Conservation (phyloP, 139 green algal genomes). For the Coelastrella sp. region DNA sequence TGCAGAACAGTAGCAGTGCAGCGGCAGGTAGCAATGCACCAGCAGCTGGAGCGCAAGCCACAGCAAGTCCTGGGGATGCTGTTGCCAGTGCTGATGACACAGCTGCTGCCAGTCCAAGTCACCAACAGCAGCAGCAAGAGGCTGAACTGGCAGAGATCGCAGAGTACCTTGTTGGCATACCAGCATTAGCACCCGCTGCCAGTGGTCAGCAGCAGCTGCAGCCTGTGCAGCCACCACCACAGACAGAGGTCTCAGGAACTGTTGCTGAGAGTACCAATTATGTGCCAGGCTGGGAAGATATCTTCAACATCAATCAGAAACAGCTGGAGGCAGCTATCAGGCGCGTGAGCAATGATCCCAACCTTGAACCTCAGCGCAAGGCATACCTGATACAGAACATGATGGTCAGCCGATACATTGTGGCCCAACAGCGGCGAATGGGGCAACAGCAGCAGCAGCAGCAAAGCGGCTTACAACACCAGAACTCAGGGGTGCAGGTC, state of each 20-base stretch:
- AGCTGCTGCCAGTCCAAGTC: background rate
- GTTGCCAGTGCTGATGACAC: constrained; percentile 4
- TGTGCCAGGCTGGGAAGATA: constrained; percentile 95
- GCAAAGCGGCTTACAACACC: background rate
- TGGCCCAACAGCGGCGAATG: constrained; percentile 72
- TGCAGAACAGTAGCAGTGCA: constrained; percentile 26
- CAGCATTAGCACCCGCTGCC: background rate
- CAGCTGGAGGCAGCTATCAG: constrained; percentile 96
- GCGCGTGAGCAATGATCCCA: constrained; percentile 85
- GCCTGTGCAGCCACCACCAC: constrained; percentile 12
- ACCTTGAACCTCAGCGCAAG: constrained; percentile 92
- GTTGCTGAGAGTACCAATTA: constrained; percentile 70
- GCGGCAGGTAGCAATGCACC: background rate
- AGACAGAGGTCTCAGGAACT: constrained; percentile 45
- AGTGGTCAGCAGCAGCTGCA: constrained; percentile 3
- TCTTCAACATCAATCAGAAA: constrained; percentile 99
- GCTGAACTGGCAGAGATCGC: constrained; percentile 72
- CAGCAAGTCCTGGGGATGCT: constrained; percentile 12
- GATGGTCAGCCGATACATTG: constrained; percentile 82
- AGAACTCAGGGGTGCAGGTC: background rate
- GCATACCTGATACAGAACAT: constrained; percentile 99
- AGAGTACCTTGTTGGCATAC: constrained; percentile 68
- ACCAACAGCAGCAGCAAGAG: constrained; percentile 26
- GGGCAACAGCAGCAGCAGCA: background rate
- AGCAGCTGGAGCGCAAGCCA: constrained; percentile 11